A percentile compares a stretch with the other conserved stretches of the same genome.
These are phyloP conservation scores for Leishmania mexicana DNA, from an alignment of 208 protist species.

Conservation along the genomic window DNA sequence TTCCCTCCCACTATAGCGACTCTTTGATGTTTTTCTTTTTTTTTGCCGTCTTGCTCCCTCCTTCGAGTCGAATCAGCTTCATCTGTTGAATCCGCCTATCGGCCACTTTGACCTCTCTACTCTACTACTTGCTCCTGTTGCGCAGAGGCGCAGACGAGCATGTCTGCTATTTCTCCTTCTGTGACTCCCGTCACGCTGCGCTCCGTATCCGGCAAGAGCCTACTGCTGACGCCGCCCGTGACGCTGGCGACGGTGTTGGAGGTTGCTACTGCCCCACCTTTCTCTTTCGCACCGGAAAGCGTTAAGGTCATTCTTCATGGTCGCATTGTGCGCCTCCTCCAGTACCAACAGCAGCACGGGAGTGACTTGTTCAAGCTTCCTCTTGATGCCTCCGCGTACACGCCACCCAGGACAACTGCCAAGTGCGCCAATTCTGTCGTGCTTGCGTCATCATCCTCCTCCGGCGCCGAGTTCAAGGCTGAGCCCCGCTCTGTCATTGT, in stretches of 20 bases:
- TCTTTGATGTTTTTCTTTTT: background rate
- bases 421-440: background rate
- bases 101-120: background rate
- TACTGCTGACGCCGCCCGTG: slow-evolving; percentile 33
- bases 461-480: background rate
- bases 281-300: slow-evolving; percentile 35
- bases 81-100: background rate
- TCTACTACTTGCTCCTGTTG: background rate
- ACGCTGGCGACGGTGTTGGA: slow-evolving; percentile 43
- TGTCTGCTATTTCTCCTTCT: background rate
- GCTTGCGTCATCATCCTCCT: background rate
- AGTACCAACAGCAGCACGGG: slow-evolving; percentile 14
- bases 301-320: slow-evolving; percentile 40
- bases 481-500: slow-evolving; percentile 24
- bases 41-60: background rate
- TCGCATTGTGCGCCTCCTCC: slow-evolving; percentile 15
- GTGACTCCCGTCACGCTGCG: slow-evolving; percentile 30
- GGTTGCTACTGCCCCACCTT: slow-evolving; percentile 32
- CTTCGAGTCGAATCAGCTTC: background rate
- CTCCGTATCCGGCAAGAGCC: slow-evolving; percentile 49
- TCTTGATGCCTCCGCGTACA: slow-evolving; percentile 21
- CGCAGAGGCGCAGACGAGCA: background rate
- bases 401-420: background rate
- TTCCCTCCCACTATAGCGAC: background rate
- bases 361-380: background rate